Evolutionary conservation across 768 basidiomycete genomes (phyloP).

Genomic region (Epithele typhae): DNA sequence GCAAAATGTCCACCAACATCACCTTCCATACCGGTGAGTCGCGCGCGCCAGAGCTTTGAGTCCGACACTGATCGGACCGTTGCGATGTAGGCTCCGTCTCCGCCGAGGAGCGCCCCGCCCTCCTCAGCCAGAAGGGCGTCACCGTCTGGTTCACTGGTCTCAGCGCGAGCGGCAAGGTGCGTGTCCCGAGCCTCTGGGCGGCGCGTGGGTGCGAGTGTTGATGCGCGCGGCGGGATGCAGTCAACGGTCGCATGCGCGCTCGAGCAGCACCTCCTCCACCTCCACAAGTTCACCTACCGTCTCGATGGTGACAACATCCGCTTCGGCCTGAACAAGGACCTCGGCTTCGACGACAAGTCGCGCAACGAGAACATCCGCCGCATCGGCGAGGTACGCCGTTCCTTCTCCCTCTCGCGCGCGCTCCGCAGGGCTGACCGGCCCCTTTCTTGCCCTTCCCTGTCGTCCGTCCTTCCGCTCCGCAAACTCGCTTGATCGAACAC

Average conservation of each 20-base stretch:
- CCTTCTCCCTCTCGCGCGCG: background rate
- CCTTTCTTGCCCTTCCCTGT: background rate
- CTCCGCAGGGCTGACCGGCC: background rate
- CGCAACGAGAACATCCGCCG: constrained; percentile 94
- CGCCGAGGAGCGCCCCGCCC: constrained; percentile 55
- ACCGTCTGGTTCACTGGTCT: constrained; percentile 98
- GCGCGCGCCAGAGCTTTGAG: background rate
- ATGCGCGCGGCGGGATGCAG: constrained; percentile 36
- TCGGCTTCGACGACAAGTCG: constrained; percentile 89
- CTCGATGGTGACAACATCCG: constrained; percentile 96
- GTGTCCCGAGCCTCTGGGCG: constrained; percentile 8
- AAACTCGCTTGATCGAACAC: too few species aligned
- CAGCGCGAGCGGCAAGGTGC: constrained; percentile 90
- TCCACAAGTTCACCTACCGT: constrained; percentile 82
- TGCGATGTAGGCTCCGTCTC: constrained; percentile 60
- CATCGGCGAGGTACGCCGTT: constrained; percentile 80
- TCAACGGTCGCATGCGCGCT: constrained; percentile 96
- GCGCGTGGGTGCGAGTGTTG: background rate
- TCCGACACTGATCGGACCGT: background rate
- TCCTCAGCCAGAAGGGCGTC: constrained; percentile 77
- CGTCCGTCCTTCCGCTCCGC: background rate
- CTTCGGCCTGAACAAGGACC: constrained; percentile 94
- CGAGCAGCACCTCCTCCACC: constrained; percentile 90
- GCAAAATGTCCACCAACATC: constrained; percentile 38
- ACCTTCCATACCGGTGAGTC: constrained; percentile 64